A percentile compares a stretch with the other conserved stretches of the same genome.
These are phyloP conservation scores for Pyricularia sp. DNA, from an alignment of 2,329 filamentous ascomycete genomes.

Conservation along the genomic window DNA sequence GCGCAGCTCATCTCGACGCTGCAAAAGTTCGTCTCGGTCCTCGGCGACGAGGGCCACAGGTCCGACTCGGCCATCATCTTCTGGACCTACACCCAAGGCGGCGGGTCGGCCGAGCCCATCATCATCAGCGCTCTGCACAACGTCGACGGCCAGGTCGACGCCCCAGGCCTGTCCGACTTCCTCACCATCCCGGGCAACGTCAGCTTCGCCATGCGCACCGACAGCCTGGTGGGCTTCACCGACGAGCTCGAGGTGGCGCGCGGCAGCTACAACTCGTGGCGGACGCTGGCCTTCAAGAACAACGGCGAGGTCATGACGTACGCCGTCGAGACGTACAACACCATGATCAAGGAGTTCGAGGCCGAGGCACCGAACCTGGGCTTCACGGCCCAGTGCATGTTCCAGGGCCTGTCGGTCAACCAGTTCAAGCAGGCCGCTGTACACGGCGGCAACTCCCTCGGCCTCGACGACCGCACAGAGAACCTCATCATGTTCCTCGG, in stretches of 20 bases:
- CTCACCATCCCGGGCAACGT: constrained; percentile 10
- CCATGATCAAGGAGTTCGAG: not conserved
- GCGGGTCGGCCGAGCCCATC: constrained; percentile 5
- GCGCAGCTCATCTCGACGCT: constrained; percentile 7
- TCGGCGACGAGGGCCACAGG: constrained; percentile 5
- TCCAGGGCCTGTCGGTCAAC: constrained; percentile 12
- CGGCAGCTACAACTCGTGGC: constrained; percentile 18
- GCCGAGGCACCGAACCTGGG: constrained; percentile 11
- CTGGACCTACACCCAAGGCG: constrained; percentile 10
- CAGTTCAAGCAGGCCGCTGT: constrained; percentile 6
- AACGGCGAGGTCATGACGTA: constrained; percentile 20
- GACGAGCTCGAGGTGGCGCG: constrained; percentile 9
- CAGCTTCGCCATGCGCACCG: constrained; percentile 7
- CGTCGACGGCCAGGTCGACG: constrained; percentile 8
- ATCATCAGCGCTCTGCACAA: constrained; percentile 8
- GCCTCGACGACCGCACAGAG: constrained; percentile 8
- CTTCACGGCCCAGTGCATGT: constrained; percentile 13
- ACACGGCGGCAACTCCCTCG: constrained; percentile 13
- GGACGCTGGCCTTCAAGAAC: constrained; percentile 22
- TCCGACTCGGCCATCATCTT: constrained; percentile 9
- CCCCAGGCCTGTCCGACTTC: constrained; percentile 10
- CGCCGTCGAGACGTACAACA: constrained; percentile 16
- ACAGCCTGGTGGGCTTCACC: constrained; percentile 11
- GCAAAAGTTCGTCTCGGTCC: constrained; percentile 8
- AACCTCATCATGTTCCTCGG: constrained; percentile 11